Conservation (phyloP, 768 basidiomycete genomes). For the Lentinus brumalis region DNA sequence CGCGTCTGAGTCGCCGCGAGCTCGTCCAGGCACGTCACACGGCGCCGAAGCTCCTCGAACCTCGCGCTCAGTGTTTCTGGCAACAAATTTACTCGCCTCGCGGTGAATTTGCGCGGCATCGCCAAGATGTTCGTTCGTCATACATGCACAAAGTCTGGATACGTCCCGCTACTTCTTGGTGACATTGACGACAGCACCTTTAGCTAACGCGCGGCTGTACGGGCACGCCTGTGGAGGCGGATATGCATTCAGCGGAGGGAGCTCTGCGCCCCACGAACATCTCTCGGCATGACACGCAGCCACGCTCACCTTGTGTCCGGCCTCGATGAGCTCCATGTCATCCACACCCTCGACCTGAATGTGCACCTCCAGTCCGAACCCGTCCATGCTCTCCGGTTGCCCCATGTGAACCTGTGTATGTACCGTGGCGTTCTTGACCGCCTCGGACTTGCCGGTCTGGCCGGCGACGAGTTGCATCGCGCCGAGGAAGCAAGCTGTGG, state of each 20-base stretch:
- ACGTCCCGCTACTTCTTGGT: conserved; percentile 41
- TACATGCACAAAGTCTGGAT: too few species aligned
- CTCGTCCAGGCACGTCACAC: too few species aligned
- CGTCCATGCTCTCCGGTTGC: conserved; percentile 53
- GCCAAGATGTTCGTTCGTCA: too few species aligned
- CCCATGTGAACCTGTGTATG: conserved; percentile 66
- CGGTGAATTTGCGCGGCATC: too few species aligned
- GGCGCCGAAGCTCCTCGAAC: too few species aligned
- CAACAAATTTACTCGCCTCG: too few species aligned
- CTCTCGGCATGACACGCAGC: not conserved
- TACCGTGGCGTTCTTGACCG: conserved; percentile 60
- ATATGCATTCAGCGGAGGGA: conserved; percentile 1
- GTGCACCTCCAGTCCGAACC: conserved; percentile 70
- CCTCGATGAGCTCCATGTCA: conserved; percentile 62
- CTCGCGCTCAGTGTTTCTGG: too few species aligned
- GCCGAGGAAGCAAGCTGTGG: conserved; percentile 68
- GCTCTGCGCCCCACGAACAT: too few species aligned
- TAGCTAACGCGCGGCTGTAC: conserved; percentile 64
- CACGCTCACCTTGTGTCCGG: conserved; percentile 65
- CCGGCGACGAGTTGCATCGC: conserved; percentile 65
- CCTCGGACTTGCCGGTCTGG: conserved; percentile 53
- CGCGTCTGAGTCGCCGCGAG: too few species aligned
- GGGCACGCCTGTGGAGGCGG: conserved; percentile 54
- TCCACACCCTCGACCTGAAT: conserved; percentile 71
- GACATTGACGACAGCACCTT: conserved; percentile 61